Percentiles rank a stretch among this genome's conserved stretches.
phyloP scores from a whole-genome alignment of 2,329 filamentous ascomycete genomes.

The Xylariaceae sp. region DNA sequence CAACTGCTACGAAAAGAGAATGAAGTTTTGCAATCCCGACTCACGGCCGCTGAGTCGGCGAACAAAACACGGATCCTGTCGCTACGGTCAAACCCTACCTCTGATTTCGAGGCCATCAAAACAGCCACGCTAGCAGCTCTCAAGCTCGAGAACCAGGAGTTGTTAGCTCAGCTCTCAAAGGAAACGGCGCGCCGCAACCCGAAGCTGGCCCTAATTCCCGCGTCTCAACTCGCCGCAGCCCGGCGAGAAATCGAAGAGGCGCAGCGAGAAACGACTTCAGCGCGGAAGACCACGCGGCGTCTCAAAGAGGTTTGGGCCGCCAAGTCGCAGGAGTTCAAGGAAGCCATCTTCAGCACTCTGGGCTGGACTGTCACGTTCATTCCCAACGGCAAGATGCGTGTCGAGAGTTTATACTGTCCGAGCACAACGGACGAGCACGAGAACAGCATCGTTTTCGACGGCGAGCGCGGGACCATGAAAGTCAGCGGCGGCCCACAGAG shows the following conservation, averaged over 20 bases:
- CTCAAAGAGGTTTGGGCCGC: constrained; percentile 89
- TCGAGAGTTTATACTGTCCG: constrained; percentile 80
- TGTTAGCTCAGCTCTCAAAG: constrained; percentile 65
- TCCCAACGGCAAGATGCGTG: constrained; percentile 92
- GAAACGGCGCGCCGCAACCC: constrained; percentile 36
- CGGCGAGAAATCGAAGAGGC: constrained; percentile 70
- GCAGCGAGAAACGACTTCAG: constrained; percentile 61
- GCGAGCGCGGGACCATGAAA: constrained; percentile 96
- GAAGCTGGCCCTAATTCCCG: constrained; percentile 61
- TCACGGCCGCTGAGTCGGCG: constrained; percentile 58
- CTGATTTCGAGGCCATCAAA: constrained; percentile 79
- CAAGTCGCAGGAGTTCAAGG: constrained; percentile 91
- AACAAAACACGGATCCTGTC: constrained; percentile 78
- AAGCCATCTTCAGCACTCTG: constrained; percentile 84
- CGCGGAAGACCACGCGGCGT: constrained; percentile 76
- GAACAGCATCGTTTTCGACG: constrained; percentile 77
- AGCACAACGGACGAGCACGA: constrained; percentile 62
- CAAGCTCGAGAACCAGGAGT: constrained; percentile 74
- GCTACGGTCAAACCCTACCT: constrained; percentile 85
- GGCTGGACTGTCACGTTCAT: constrained; percentile 96
- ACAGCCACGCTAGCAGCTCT: constrained; percentile 70
- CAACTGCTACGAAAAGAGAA: constrained; percentile 62
- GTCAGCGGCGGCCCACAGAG: constrained; percentile 85
- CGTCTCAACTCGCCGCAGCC: constrained; percentile 67
- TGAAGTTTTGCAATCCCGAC: constrained; percentile 66